Base-by-base conservation (phyloP, 352 stramenopile species). In the Peronospora belbahrii region DNA sequence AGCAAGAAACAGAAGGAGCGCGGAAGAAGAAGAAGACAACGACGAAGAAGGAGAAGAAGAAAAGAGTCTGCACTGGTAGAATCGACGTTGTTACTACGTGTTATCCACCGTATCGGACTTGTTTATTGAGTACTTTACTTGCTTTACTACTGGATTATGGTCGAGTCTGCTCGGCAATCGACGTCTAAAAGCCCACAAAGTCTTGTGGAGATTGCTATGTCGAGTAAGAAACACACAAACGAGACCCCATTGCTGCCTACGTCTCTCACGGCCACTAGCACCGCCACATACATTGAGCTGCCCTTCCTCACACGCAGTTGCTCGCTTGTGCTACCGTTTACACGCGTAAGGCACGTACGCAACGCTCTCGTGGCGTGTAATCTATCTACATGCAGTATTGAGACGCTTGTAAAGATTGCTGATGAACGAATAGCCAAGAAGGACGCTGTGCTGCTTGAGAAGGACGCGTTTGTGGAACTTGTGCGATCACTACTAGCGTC, bases 281-380 rank as follows among this genome's bases (percentile, higher is more conserved):
- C 60, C 2, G 74, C 87, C 40, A 59, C 58, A 20, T 48, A 68
- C 8, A 47, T 88, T 13, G 56, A 74, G 17, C 34, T 91, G 42
- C 77, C 80, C 2, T 85, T 79, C 40, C 58, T 84, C 28, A 72
- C 52, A 50, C 65, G 74, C 10, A 70, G 52, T 41, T 76, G 65
- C 30, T 73, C 74, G 32, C 52, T 91, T 18, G 65, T 73, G 45
- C 71, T 88, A 22, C 73, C 88, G 46, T 75, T 74, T 37, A 89
- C 79, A 59, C 73, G 77, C 42, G 80, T 82, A 32, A 56, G 77
- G 58, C 35, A 57, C 17, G 65, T 89, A 38, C 71, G 66, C 43
- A 88, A 92, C 35, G 73, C 80, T 8, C 66, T 92, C 3, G 71
- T 89, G 11, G 77, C 67, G 3, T 77, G 73, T 1, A 79, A 84